Base-by-base conservation (phyloP, 106 monocot genomes). In the Triglochin maritima region DNA sequence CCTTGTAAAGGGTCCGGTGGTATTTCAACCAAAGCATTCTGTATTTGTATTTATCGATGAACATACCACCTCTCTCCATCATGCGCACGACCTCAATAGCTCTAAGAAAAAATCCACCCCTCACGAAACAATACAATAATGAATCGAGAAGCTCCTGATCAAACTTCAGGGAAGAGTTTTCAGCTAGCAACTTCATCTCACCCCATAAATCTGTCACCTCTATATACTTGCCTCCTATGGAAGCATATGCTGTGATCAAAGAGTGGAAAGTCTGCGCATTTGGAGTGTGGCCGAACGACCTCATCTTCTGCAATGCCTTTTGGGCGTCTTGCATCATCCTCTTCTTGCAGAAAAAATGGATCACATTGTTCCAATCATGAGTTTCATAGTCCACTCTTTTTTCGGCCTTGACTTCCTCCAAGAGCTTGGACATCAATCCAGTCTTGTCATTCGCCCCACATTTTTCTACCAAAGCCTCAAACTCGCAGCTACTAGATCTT, bases 341-440 rank as follows among this genome's bases (percentile, higher is more conserved):
- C 58, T 85, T 92, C 82, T 92, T 98, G 79, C 98, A 98, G 55
- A 98, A 98, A 77, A 98, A 92, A 71, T 98, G 84, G 66, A 98
- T 86, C 65, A 86, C 73, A 64, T 60, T 81, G 60, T 90, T 90
- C 92, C 98, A 99, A 74, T 92, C 92, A 72, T 99, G 87, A 71
- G 86, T 67, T 11, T 77, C 89, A 73, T 65, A 84, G 72, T 88
- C 70, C 46, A 75, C 66, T 45, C 62, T 72, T 13, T 68, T 48
- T 12, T 70, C 64, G 41, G 73, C 82, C 56, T 84, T 86, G 5
- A 92, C 82, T 77, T 98, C 98, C 67, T 86, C 84, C 47, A 98
- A 62, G 46, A 98, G 77, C 71, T 74, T 84, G 69, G 78, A 54
- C 80, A 83, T 84, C 64, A 92, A 81, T 60, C 49, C 67, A 14